phyloP scores from a whole-genome alignment of 2,329 filamentous ascomycete genomes.

The Harringtonia lauricola region DNA sequence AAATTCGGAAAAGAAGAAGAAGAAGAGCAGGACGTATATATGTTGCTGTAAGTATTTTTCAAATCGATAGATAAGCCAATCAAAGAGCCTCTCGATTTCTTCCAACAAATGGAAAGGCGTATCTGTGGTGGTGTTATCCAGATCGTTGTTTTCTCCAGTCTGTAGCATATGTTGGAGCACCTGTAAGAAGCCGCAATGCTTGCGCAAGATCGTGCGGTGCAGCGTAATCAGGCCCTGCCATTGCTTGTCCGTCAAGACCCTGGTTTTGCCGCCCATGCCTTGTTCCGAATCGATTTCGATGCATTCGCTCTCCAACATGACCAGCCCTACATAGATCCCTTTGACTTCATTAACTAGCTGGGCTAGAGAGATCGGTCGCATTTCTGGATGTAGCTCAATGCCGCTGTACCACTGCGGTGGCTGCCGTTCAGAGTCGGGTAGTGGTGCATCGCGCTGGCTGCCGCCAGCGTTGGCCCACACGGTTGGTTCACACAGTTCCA shows the following conservation, averaged over 20 bases:
- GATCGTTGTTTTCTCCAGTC: too few species aligned
- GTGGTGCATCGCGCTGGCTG: too few species aligned
- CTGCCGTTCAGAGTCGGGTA: too few species aligned
- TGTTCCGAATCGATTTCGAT: constrained; percentile 68
- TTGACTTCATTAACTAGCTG: constrained; percentile 75
- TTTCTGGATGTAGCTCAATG: constrained; percentile 42
- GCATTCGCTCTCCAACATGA: constrained; percentile 80
- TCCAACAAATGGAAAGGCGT: too few species aligned
- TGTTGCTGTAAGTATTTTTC: too few species aligned
- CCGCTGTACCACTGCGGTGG: not conserved
- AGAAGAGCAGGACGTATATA: too few species aligned
- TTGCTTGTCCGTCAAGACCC: constrained; percentile 50
- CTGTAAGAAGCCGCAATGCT: constrained; percentile 79
- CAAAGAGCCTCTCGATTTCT: too few species aligned
- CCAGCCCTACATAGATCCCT: constrained; percentile 70
- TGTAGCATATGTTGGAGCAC: constrained; percentile 87
- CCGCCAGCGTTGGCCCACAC: too few species aligned
- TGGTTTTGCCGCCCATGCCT: constrained; percentile 24
- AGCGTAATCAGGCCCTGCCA: constrained; percentile 78
- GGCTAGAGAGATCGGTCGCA: constrained; percentile 60
- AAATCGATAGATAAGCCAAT: too few species aligned
- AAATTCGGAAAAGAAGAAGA: too few species aligned
- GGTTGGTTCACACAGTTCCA: too few species aligned
- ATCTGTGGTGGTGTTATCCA: too few species aligned
- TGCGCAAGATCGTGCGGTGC: constrained; percentile 69